Evolutionary conservation across 441 rosid genomes (phyloP), one percentile per base, ranked within the genome.

Genomic region (Dalechampia spathulata): DNA sequence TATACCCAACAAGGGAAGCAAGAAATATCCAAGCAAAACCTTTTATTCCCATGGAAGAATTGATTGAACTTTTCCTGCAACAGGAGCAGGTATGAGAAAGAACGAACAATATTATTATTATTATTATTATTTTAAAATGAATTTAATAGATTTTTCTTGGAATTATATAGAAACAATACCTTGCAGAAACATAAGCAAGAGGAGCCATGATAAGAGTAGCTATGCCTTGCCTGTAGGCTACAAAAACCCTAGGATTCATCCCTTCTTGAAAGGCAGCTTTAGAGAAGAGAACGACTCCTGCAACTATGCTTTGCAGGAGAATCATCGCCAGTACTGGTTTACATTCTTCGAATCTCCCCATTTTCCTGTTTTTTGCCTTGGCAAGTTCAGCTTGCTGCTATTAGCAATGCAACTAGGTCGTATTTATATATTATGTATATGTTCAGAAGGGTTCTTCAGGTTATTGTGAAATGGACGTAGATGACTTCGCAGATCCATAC

Each of bases 181-280:
- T 65, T 0, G 15, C 6, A 37, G 70, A 64, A 34, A 61, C 39
- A 44, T 56, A 63, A 57, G 82, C 78, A 7, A 80, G 15, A 9
- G 86, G 82, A 21, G 70, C 72, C 40, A 77, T 65, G 57, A 72
- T 27, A 43, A 75, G 25, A 37, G 83, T 72, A 36, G 85, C 85
- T 1, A 75, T 47, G 57, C 59, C 77, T 66, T 81, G 85, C 59
- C 87, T 70, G 25, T 83, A 83, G 37, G 78, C 74, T 3, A 77
- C 64, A 41, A 75, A 79, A 6, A 83, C 73, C 21, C 76, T 58
- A 1, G 90, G 74, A 48, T 69, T 81, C 73, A 74, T 49, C 32
- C 87, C 85, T 14, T 70, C 60, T 4, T 75, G 7, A 4, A 83
- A 55, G 49, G 85, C 81, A 32, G 72, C 80, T 61, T 78, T 80